phyloP scores from a whole-genome alignment of 352 stramenopile species.

The Pythium oligandrum region DNA sequence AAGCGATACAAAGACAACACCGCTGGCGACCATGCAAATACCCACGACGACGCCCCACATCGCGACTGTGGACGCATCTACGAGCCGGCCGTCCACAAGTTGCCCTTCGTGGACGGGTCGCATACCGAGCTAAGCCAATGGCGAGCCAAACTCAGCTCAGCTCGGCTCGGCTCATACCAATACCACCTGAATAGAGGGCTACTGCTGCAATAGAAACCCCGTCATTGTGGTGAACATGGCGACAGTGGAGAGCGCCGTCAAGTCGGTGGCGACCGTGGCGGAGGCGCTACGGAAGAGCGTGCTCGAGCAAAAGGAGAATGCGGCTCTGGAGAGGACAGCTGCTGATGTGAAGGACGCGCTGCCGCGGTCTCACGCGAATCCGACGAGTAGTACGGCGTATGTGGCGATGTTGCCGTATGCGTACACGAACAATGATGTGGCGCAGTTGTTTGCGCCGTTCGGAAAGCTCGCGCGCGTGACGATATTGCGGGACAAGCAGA shows the following conservation, averaged over 20 bases:
- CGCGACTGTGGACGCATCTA: background rate
- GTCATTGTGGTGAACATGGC: too few species aligned
- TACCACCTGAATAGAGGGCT: too few species aligned
- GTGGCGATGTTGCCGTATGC: constrained; percentile 87
- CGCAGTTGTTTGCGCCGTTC: constrained; percentile 77
- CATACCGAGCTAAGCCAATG: too few species aligned
- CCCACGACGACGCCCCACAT: constrained; percentile 27
- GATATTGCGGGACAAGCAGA: constrained; percentile 72
- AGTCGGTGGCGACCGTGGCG: background rate
- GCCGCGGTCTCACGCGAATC: background rate
- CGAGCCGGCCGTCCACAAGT: background rate
- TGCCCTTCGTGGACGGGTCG: background rate
- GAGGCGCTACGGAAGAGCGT: constrained; percentile 3
- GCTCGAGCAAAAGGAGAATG: constrained; percentile 9
- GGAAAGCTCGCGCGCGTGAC: constrained; percentile 72
- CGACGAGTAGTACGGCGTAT: constrained; percentile 59
- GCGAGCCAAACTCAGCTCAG: too few species aligned
- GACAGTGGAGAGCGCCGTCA: too few species aligned
- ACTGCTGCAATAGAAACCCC: too few species aligned
- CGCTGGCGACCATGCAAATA: constrained; percentile 14
- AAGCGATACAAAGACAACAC: constrained; percentile 20
- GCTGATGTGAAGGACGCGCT: too few species aligned
- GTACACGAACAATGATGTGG: constrained; percentile 86
- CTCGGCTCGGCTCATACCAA: too few species aligned
- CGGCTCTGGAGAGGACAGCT: constrained; percentile 9